phyloP scores from a whole-genome alignment of 2,329 filamentous ascomycete species.

The Penicillium sp. region DNA sequence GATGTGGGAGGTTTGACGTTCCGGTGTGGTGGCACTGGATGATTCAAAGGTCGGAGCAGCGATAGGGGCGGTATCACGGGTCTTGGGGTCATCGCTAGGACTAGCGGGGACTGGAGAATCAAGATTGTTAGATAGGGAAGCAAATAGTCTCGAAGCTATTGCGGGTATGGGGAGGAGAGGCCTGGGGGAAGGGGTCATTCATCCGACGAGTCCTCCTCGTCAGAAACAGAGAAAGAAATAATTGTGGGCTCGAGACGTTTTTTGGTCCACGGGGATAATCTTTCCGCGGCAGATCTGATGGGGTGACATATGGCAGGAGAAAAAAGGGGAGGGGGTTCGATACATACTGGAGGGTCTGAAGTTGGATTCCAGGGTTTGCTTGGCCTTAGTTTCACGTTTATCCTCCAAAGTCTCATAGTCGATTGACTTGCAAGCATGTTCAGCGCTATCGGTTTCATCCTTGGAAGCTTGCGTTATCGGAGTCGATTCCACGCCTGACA shows the following conservation, averaged over 20 bases:
- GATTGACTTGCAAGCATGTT: not conserved
- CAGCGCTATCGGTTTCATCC: not conserved
- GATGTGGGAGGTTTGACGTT: not conserved
- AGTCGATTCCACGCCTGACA: slow-evolving; percentile 22
- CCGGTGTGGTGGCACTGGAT: not conserved
- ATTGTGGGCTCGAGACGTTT: too few relatives aligned
- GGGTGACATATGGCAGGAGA: not conserved
- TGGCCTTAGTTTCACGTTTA: not conserved
- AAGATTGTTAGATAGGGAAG: not conserved
- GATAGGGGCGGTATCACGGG: not conserved
- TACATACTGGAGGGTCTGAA: slow-evolving; percentile 1
- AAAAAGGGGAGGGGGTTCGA: not conserved
- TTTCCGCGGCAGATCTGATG: too few relatives aligned
- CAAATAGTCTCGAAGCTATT: not conserved
- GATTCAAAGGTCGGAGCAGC: not conserved
- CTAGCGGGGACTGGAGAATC: not conserved
- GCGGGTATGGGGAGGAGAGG: not conserved
- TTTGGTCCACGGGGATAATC: too few relatives aligned
- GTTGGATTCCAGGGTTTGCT: not conserved
- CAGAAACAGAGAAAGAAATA: too few relatives aligned
- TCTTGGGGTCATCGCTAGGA: not conserved
- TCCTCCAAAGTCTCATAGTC: too few relatives aligned
- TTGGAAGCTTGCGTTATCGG: slow-evolving; percentile 5
- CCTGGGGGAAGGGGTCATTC: not conserved
- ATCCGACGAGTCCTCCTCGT: not conserved